Evolutionary conservation across 2,329 filamentous ascomycete species (phyloP).

Genomic region (Cercospora sesami): DNA sequence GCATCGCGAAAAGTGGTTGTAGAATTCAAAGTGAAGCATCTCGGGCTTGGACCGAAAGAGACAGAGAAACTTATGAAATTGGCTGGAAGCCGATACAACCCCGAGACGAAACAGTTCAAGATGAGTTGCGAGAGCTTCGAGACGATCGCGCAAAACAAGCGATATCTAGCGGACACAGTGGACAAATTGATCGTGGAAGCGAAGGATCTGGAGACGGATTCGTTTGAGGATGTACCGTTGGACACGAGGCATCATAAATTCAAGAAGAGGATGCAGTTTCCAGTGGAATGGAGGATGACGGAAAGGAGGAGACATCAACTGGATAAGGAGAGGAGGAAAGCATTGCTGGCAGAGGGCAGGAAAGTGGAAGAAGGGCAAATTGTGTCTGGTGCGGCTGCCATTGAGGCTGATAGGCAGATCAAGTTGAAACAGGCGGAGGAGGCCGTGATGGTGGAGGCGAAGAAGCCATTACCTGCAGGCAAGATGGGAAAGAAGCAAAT

Average conservation of each 20-base stretch:
- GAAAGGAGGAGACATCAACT: conserved; percentile 66
- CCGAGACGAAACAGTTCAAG: conserved; percentile 73
- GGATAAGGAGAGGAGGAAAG: conserved; percentile 57
- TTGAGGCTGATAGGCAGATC: conserved; percentile 33
- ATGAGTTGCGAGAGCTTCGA: conserved; percentile 85
- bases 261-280: conserved; percentile 70
- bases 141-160: conserved; percentile 92
- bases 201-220: conserved; percentile 69
- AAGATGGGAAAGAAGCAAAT: conserved; percentile 37
- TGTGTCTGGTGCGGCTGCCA: conserved; percentile 33
- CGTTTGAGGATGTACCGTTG: conserved; percentile 84
- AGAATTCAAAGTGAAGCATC: conserved; percentile 75
- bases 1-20: conserved; percentile 92
- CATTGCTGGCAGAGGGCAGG: conserved; percentile 56
- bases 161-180: conserved; percentile 81
- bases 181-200: conserved; percentile 72
- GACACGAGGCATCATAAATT: conserved; percentile 81
- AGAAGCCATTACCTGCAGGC: conserved; percentile 32
- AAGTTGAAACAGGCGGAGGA: conserved; percentile 31
- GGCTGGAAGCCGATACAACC: conserved; percentile 82
- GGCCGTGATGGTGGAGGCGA: conserved; percentile 38
- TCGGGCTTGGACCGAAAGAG: conserved; percentile 55
- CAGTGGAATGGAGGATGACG: conserved; percentile 79
- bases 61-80: conserved; percentile 83
- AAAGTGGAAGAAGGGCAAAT: conserved; percentile 53